Evolutionary conservation across 1,139 yeast genomes (phyloP), one percentile per base, ranked within the genome.

Genomic region (Nakaseomyces delphensis): DNA sequence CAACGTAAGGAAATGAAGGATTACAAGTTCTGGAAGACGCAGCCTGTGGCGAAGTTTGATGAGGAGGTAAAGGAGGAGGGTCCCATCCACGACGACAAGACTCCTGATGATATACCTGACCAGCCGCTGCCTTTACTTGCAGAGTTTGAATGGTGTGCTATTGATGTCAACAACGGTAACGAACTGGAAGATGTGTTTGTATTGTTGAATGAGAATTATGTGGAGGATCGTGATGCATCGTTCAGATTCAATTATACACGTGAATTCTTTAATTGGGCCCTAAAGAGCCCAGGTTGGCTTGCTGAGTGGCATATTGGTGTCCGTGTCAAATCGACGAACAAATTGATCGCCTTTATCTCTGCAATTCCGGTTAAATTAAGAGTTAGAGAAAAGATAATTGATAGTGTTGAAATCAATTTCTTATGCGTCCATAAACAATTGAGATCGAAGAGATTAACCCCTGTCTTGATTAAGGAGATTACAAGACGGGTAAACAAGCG

Each of bases 11-110:
- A 80, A 28, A 86, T 89, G 87, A 79, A 84, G 43, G 95, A 87
- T 57, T 86, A 89, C 69, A 86, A 85, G 66, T 91, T 91, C 65
- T 91, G 99, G 99, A 84, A 83, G 59, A 93, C 98, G 6, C 99
- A 91, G 64, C 98, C 98, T 0, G 98, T 93, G 15, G 76, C 89
- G 4, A 70, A 72, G 21, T 79, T 87, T 48, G 83, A 83, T 58
- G 91, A 80, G 55, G 60, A 68, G 43, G 70, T 84, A 39, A 72
- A 68, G 10, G 57, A 68, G 15, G 96, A 87, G 56, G 97, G 97
- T 0, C 94, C 95, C 14, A 86, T 91, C 53, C 94, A 87, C 52
- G 50, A 56, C 32, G 45, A 54, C 4, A 84, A 84, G 59, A 77
- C 77, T 0, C 79, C 89, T 2, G 83, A 65, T 3, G 89, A 87